Evolutionary conservation across 108 stramenopile species (phyloP).

Genomic region (Fragilariopsis cylindrus): DNA sequence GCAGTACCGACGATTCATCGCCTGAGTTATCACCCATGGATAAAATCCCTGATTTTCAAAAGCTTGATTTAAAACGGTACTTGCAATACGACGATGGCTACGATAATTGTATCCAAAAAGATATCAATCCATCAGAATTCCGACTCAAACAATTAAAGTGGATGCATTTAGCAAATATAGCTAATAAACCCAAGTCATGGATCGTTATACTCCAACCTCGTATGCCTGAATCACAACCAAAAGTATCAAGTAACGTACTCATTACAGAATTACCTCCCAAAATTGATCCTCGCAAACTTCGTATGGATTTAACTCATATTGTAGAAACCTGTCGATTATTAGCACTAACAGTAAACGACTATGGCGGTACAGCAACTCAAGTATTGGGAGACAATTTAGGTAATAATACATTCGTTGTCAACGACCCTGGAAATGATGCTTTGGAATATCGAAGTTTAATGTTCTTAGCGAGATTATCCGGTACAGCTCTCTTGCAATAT

Average conservation of each 20-base stretch:
- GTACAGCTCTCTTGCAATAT: slow-evolving; percentile 49
- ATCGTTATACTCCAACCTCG: slow-evolving; percentile 49
- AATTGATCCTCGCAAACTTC: slow-evolving; percentile 30
- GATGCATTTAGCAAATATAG: slow-evolving; percentile 56
- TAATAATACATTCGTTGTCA: slow-evolving; percentile 34
- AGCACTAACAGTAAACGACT: slow-evolving; percentile 59
- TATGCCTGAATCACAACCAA: slow-evolving; percentile 39
- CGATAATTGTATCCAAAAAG: slow-evolving; percentile 47
- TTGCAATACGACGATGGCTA: slow-evolving; percentile 84
- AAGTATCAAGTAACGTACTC: slow-evolving; percentile 2
- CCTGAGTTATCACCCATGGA: background rate
- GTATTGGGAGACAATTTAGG: slow-evolving; percentile 46
- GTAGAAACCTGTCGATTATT: slow-evolving; percentile 77
- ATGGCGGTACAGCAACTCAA: slow-evolving; percentile 54
- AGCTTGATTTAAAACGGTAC: slow-evolving; percentile 57
- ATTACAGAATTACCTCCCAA: slow-evolving; percentile 27
- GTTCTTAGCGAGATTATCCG: slow-evolving; percentile 59
- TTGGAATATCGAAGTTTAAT: slow-evolving; percentile 69
- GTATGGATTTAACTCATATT: slow-evolving; percentile 46
- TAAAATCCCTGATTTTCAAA: slow-evolving; percentile 35
- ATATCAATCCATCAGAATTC: slow-evolving; percentile 26
- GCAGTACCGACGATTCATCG: background rate
- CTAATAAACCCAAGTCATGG: slow-evolving; percentile 61
- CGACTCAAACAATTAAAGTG: slow-evolving; percentile 73
- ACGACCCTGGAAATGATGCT: slow-evolving; percentile 37